Conservation (phyloP, 257 asterid genomes). For the Penstemon eatonii region DNA sequence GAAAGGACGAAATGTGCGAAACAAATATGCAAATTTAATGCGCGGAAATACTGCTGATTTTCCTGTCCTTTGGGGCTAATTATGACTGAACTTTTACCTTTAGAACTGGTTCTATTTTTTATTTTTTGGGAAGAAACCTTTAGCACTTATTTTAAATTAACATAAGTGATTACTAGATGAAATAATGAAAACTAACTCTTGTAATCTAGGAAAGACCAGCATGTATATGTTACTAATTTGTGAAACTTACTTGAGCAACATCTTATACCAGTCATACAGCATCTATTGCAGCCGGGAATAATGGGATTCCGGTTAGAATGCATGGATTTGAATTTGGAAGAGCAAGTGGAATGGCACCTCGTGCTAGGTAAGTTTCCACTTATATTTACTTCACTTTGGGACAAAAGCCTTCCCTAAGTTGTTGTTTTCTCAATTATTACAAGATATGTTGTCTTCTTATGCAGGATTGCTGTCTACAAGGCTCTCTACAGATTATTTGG, state of each 20-base stretch:
- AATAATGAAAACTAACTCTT: no score
- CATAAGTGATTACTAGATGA: no score
- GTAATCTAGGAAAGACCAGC: no score
- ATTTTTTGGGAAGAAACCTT: no score
- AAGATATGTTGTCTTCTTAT: slow-evolving; percentile 28
- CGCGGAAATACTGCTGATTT: no score
- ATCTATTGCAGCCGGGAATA: slow-evolving; percentile 97
- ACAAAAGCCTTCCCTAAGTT: not conserved
- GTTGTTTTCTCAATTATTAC: slow-evolving; percentile 11
- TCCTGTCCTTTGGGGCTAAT: no score
- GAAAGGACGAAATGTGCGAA: no score
- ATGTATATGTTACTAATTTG: not conserved
- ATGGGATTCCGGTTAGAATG: slow-evolving; percentile 93
- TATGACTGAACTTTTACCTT: no score
- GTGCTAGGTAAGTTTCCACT: slow-evolving; percentile 70
- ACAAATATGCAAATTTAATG: no score
- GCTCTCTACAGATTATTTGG: slow-evolving; percentile 95
- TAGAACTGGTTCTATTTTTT: no score
- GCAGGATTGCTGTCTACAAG: slow-evolving; percentile 97
- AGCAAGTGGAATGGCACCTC: slow-evolving; percentile 99
- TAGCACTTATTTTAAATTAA: no score
- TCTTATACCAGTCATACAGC: slow-evolving; percentile 83
- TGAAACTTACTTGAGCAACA: not conserved
- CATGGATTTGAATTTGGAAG: slow-evolving; percentile 92
- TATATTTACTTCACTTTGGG: slow-evolving; percentile 6